A percentile compares a stretch with the other conserved stretches of the same genome.
Conservation (phyloP, 139 green algal species). For the Zygnema cylindricum region DNA sequence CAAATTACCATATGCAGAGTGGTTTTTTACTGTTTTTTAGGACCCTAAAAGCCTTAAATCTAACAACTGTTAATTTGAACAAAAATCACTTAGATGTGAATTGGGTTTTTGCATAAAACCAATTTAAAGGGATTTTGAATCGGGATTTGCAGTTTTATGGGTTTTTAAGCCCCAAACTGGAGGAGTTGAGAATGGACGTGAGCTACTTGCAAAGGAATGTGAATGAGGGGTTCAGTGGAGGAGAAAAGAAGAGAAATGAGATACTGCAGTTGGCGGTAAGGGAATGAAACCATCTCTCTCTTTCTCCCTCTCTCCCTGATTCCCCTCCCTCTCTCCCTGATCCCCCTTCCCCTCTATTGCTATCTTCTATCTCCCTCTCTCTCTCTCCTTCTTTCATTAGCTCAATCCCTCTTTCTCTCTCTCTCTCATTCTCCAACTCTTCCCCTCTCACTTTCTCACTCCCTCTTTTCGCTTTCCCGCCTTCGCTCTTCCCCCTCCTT, state of each 20-base stretch:
- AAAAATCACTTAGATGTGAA: too few relatives aligned
- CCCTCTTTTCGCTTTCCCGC: background rate
- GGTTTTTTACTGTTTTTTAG: too few relatives aligned
- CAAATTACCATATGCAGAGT: too few relatives aligned
- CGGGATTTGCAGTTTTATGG: conserved; percentile 87
- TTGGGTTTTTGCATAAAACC: too few relatives aligned
- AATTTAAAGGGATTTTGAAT: too few relatives aligned
- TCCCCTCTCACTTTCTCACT: background rate
- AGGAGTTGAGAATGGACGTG: conserved; percentile 95
- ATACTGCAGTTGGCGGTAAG: conserved; percentile 85
- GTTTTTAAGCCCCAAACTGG: conserved; percentile 93
- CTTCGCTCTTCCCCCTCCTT: background rate
- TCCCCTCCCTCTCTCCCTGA: background rate
- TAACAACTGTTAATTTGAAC: too few relatives aligned
- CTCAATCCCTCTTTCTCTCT: background rate
- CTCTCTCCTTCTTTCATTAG: background rate
- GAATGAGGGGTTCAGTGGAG: conserved; percentile 97
- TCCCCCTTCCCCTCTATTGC: too few relatives aligned
- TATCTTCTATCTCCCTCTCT: too few relatives aligned
- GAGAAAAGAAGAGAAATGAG: conserved; percentile 99
- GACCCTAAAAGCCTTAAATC: too few relatives aligned
- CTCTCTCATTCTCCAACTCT: background rate
- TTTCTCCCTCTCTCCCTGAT: conserved; percentile 40
- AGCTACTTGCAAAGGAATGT: conserved; percentile 97
- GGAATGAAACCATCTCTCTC: conserved; percentile 11